Evolutionary conservation across 2,329 filamentous ascomycete species (phyloP), one percentile per base, ranked within the genome.

Genomic region (Fusarium aywerte): DNA sequence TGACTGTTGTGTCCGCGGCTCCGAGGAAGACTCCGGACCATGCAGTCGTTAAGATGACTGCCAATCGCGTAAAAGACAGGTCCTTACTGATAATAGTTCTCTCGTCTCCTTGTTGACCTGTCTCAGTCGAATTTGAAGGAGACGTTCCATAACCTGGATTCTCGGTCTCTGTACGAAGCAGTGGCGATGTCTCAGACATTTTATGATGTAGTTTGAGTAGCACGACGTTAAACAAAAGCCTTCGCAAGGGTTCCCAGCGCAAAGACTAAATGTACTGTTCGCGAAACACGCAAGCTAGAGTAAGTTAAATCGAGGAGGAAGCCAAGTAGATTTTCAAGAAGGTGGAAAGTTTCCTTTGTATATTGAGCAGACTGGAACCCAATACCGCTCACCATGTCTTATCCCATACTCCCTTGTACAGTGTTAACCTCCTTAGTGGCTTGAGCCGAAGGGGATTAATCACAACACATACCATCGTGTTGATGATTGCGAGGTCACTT

Each of bases 1-100:
- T 90, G 61, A 96, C 88, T 16, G 91, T 93, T 1, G 85, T 85
- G 77, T 96, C 92, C 33, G 86, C 77, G 23, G 85, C 85, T 9
- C 83, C 85, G 1, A 87, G 76, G 69, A 87, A 87, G 7, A 62
- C 20, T 1, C 56, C 56, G 4, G 55, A n/a, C 49, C 56, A 55
- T 18, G 50, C 50, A 4, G 56, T 58, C n/a, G 40, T 38, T 27
- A 58, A 16, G 10, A 58, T 56, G 5, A 58, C n/a, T 18, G 35
- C 32, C 12, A 55, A 11, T 15, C 33, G 31, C 7, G 7, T 27
- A 27, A 27, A 39, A 3, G 56, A 56, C 0, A 47, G n/a, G 3
- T 56, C 56, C 11, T 58, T 47, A n/a, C 21, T 12, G 7, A 58
- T 47, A 4, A 58, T 32, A 0, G 40, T 33, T 0, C 12, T 18